Conservation (phyloP, 2,329 filamentous ascomycete species). For the Catunica adiposa region DNA sequence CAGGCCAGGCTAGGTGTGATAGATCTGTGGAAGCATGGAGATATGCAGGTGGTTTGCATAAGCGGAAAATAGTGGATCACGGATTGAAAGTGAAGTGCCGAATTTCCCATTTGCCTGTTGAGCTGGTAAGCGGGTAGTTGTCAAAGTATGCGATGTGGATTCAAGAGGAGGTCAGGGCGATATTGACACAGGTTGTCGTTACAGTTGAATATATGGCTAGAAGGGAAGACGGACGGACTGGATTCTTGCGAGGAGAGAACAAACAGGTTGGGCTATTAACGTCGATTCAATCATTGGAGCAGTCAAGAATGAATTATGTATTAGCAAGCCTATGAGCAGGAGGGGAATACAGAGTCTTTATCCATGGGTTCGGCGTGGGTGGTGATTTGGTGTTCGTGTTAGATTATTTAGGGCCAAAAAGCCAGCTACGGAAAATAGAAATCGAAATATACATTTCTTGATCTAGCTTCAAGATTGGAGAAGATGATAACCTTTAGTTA, state of each 20-base stretch:
- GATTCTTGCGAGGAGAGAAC: no score
- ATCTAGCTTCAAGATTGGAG: no score
- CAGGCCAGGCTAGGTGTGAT: no score
- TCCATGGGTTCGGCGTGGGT: background rate
- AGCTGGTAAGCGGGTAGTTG: no score
- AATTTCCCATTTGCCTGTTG: no score
- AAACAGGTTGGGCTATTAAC: no score
- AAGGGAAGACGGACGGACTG: no score
- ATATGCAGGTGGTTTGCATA: background rate
- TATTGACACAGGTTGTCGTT: background rate
- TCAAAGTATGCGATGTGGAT: no score
- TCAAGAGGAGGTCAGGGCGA: background rate
- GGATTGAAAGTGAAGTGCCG: no score
- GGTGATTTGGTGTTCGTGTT: background rate
- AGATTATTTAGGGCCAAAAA: background rate
- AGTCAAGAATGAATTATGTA: background rate
- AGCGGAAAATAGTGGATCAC: background rate
- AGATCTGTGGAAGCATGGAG: background rate
- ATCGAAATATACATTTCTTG: no score
- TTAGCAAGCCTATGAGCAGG: background rate
- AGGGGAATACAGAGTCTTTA: background rate
- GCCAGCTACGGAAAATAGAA: background rate
- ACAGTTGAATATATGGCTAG: background rate
- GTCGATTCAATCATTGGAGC: background rate
- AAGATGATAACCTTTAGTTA: no score